These are phyloP conservation scores for Parsonsia alboflavescens DNA, from an alignment of 257 asterid species.

Conservation along the genomic window DNA sequence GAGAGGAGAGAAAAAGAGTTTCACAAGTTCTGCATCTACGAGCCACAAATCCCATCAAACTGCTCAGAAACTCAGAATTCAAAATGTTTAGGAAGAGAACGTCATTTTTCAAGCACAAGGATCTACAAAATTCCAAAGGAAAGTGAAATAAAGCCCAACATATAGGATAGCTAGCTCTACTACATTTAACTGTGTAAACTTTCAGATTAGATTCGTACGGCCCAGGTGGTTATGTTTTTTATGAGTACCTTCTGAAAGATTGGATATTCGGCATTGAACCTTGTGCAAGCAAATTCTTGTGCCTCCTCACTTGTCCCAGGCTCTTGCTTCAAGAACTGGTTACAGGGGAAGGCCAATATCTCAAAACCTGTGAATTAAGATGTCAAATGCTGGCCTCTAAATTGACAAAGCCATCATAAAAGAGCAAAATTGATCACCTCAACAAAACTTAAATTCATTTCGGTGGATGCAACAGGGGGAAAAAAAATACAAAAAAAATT, in stretches of 20 bases:
- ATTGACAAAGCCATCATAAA: background rate
- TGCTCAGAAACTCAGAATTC: background rate
- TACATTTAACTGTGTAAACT: background rate
- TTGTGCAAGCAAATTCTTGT: conserved; percentile 70
- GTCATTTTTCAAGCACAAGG: background rate
- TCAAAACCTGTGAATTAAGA: conserved; percentile 53
- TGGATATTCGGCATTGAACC: conserved; percentile 86
- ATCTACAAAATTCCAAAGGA: background rate
- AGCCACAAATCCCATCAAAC: background rate
- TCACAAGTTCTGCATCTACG: background rate
- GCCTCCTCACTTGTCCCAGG: conserved; percentile 80
- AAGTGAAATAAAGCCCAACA: background rate
- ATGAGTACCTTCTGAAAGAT: conserved; percentile 64
- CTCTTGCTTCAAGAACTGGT: conserved; percentile 83
- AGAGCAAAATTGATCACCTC: background rate
- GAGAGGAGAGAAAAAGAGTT: no score
- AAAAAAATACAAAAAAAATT: background rate
- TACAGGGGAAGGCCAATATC: conserved; percentile 89
- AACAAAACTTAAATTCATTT: background rate
- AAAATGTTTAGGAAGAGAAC: background rate
- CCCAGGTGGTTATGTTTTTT: no score
- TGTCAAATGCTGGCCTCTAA: background rate
- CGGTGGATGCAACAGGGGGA: background rate
- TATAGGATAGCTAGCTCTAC: background rate
- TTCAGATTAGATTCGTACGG: background rate